phyloP scores from a whole-genome alignment of 2,329 filamentous ascomycete species.

The Phyllosticta citribraziliensis region DNA sequence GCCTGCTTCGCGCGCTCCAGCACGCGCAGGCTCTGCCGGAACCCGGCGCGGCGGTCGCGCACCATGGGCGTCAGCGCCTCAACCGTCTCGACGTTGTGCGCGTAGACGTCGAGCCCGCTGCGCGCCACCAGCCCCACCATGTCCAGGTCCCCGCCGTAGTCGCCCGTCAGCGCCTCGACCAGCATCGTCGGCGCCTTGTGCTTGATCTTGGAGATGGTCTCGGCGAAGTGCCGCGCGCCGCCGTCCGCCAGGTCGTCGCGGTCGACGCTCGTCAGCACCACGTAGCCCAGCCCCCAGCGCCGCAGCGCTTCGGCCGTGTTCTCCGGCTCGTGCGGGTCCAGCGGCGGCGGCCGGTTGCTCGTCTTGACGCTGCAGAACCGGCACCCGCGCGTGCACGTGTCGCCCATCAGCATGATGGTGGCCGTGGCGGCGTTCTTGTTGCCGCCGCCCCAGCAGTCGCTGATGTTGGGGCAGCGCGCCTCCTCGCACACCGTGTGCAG shows the following conservation, averaged over 20 bases:
- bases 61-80: conserved; percentile 85
- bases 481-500: conserved; percentile 97
- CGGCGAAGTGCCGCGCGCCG: conserved; percentile 80
- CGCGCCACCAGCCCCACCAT: conserved; percentile 77
- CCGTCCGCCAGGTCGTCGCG: conserved; percentile 86
- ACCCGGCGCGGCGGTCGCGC: conserved; percentile 79
- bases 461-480: conserved; percentile 93
- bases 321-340: conserved; percentile 94
- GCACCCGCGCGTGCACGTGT: conserved; percentile 93
- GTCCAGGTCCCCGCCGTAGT: conserved; percentile 75
- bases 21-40: conserved; percentile 73
- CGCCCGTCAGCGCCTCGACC: conserved; percentile 77
- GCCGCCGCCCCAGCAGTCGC: conserved; percentile 91
- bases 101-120: conserved; percentile 90
- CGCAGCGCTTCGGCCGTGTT: conserved; percentile 88
- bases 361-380: conserved; percentile 98
- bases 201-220: conserved; percentile 93
- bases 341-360: conserved; percentile 59
- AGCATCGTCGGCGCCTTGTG: conserved; percentile 58
- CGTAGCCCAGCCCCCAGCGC: conserved; percentile 90
- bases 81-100: conserved; percentile 93
- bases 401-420: conserved; percentile 99
- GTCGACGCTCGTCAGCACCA: conserved; percentile 88
- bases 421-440: conserved; percentile 86
- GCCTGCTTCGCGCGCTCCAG: conserved; percentile 72